Percentiles rank a stretch among this genome's conserved stretches.
phyloP scores from a whole-genome alignment of 2,329 filamentous ascomycete species.

The Xylariales sp. region DNA sequence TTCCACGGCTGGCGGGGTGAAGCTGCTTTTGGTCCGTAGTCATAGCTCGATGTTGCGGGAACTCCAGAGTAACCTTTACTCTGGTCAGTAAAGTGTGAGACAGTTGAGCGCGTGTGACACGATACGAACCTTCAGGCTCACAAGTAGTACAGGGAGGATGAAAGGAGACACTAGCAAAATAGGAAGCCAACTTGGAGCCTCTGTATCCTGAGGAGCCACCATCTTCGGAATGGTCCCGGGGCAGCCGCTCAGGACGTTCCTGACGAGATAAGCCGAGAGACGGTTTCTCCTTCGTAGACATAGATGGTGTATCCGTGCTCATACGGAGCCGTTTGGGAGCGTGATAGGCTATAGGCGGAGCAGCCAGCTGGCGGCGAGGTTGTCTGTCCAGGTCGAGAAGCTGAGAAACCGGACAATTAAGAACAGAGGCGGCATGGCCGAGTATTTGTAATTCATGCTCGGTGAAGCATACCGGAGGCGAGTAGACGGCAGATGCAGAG shows the following conservation, averaged over 20 bases:
- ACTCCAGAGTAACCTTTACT: conserved; percentile 22
- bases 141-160: conserved; percentile 15
- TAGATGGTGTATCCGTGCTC: conserved; percentile 21
- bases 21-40: conserved; percentile 17
- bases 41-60: conserved; percentile 20
- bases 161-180: conserved; percentile 4
- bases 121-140: conserved; percentile 19
- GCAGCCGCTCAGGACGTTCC: neutral
- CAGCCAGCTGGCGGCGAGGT: conserved; percentile 21
- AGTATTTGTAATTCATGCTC: conserved; percentile 29
- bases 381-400: conserved; percentile 28
- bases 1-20: conserved; percentile 19
- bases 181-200: conserved; percentile 3
- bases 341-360: conserved; percentile 19
- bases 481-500: conserved; percentile 20
- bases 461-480: conserved; percentile 19
- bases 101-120: conserved; percentile 5
- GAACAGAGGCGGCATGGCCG: conserved; percentile 27
- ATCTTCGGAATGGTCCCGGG: neutral
- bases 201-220: neutral
- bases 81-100: conserved; percentile 15
- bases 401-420: conserved; percentile 24
- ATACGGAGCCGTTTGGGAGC: conserved; percentile 20
- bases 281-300: conserved; percentile 21
- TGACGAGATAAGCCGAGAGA: conserved; percentile 8